Percentiles rank a stretch among this genome's conserved stretches.
These are phyloP conservation scores for Colletotrichum liriopes DNA, from an alignment of 2,329 filamentous ascomycete genomes.

Conservation along the genomic window DNA sequence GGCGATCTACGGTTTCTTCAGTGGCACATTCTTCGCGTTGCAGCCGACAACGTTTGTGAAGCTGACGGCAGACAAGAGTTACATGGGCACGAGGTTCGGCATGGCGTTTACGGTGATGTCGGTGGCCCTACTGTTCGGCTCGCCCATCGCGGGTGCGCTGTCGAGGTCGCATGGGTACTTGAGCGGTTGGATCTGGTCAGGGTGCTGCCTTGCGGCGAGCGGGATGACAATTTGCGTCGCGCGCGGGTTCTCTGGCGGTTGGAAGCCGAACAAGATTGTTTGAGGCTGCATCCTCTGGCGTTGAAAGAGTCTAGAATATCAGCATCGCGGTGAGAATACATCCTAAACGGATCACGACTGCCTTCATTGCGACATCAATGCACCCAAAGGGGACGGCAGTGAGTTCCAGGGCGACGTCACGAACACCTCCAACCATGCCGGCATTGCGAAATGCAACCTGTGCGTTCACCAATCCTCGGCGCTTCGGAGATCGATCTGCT, in stretches of 20 bases:
- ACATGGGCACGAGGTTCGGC: slow-evolving; percentile 58
- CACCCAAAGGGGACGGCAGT: neutral
- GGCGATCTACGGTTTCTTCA: slow-evolving; percentile 43
- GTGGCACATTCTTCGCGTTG: slow-evolving; percentile 56
- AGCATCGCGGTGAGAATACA: neutral
- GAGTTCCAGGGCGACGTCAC: neutral
- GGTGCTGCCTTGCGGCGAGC: slow-evolving; percentile 35
- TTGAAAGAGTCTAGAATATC: neutral
- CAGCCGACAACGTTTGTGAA: slow-evolving; percentile 55
- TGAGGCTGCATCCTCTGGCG: neutral
- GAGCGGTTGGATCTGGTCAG: slow-evolving; percentile 41
- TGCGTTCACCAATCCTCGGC: neutral
- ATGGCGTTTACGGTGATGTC: slow-evolving; percentile 53
- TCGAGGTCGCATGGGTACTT: slow-evolving; percentile 38
- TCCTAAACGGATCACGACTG: neutral
- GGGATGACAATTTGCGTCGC: slow-evolving; percentile 15
- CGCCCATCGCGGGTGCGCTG: slow-evolving; percentile 51
- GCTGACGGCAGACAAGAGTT: slow-evolving; percentile 50
- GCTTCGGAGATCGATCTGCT: slow-evolving; percentile 21
- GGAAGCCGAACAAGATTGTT: slow-evolving; percentile 29
- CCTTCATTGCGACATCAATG: neutral
- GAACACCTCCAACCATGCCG: neutral
- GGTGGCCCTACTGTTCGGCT: slow-evolving; percentile 50
- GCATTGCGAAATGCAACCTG: neutral
- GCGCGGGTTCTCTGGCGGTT: slow-evolving; percentile 29